Conservation (phyloP, 345 rosid species). For the Populus nigra region DNA sequence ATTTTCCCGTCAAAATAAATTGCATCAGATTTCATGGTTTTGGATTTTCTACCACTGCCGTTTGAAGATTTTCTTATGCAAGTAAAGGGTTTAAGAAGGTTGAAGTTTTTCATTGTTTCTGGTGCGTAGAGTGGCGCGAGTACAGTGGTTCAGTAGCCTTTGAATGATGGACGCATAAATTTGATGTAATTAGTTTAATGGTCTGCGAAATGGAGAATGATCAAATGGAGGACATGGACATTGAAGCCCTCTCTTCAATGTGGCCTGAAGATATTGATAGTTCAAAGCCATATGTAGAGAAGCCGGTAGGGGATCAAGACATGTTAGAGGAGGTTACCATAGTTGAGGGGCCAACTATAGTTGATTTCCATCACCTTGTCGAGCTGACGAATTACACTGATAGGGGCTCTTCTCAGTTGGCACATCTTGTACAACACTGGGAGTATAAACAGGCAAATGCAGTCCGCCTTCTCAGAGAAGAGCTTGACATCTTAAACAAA, state of each 20-base stretch:
- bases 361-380: conserved; percentile 61
- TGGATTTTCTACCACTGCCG: neutral
- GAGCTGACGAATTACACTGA: conserved; percentile 61
- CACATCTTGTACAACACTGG: conserved; percentile 86
- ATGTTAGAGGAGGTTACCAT: conserved; percentile 82
- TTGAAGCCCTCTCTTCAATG: conserved; percentile 79
- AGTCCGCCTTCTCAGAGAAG: conserved; percentile 72
- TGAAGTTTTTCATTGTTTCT: neutral
- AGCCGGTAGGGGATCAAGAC: conserved; percentile 72
- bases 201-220: conserved; percentile 59
- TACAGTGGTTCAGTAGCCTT: neutral
- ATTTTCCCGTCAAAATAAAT: neutral
- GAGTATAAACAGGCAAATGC: conserved; percentile 78
- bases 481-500: conserved; percentile 65
- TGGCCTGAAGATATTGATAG: conserved; percentile 92
- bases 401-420: conserved; percentile 74
- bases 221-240: conserved; percentile 74
- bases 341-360: conserved; percentile 46
- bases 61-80: neutral
- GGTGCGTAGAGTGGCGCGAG: neutral
- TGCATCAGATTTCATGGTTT: neutral
- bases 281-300: conserved; percentile 81
- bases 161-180: conserved; percentile 4
- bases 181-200: conserved; percentile 22
- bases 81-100: neutral